Conservation (phyloP, 179 eudicot genomes). For the Dionaea muscipula region DNA sequence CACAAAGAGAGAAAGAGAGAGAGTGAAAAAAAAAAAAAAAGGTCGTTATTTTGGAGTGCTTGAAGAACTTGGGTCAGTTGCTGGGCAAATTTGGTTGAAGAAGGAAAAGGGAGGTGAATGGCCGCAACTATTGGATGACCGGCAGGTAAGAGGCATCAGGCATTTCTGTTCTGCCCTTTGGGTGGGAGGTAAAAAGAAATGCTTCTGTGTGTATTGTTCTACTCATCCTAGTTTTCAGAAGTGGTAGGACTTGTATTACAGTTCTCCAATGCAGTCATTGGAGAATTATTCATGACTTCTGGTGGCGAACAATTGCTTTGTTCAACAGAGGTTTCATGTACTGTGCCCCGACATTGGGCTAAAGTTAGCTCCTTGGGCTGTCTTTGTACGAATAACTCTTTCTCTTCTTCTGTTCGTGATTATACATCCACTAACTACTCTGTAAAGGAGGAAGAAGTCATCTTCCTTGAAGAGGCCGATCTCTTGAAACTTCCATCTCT, state of each 20-base stretch:
- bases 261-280: slow-evolving; percentile 33
- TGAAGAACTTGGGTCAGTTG: slow-evolving; percentile 5
- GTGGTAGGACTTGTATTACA: slow-evolving; percentile 9
- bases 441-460: slow-evolving; percentile 17
- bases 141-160: slow-evolving; percentile 3
- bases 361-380: slow-evolving; percentile 25
- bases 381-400: slow-evolving; percentile 24
- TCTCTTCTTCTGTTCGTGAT: slow-evolving; percentile 28
- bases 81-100: slow-evolving; percentile 5
- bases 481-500: slow-evolving; percentile 17
- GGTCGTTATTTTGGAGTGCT: neutral
- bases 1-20: neutral
- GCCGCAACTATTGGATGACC: neutral
- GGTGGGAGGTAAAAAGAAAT: slow-evolving; percentile 9
- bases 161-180: slow-evolving; percentile 1
- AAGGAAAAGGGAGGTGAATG: neutral
- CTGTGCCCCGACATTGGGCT: slow-evolving; percentile 16
- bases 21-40: neutral
- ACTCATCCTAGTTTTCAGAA: slow-evolving; percentile 4
- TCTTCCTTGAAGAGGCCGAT: slow-evolving; percentile 17
- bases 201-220: slow-evolving; percentile 10
- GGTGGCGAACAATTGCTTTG: slow-evolving; percentile 31
- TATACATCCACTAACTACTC: slow-evolving; percentile 14
- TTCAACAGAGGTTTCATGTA: slow-evolving; percentile 20
- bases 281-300: slow-evolving; percentile 45